phyloP scores from a whole-genome alignment of 2,329 filamentous ascomycete genomes.

The Hypoxylon sp. region DNA sequence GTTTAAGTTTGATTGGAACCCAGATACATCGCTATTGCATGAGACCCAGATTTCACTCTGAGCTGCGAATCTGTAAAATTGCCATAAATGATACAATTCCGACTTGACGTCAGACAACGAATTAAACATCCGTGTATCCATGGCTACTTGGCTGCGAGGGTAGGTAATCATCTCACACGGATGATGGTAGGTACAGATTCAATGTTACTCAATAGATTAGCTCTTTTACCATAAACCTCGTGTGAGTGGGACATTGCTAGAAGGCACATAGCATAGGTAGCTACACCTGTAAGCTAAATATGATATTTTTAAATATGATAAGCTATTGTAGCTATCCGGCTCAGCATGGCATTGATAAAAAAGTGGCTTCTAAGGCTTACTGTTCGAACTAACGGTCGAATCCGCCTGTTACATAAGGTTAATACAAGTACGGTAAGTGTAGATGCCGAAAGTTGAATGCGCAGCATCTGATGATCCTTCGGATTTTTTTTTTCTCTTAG shows the following conservation, averaged over 20 bases:
- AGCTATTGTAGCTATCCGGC: not conserved
- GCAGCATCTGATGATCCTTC: constrained; percentile 17
- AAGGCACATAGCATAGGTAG: not conserved
- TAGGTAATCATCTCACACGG: not conserved
- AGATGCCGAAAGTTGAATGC: constrained; percentile 2
- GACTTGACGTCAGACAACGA: not conserved
- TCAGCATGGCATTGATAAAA: constrained; percentile 12
- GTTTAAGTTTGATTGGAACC: constrained; percentile 10
- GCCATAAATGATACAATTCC: not conserved
- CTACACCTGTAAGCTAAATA: constrained; percentile 13
- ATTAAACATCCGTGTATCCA: not conserved
- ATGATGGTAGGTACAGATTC: constrained; percentile 3
- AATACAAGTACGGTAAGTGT: constrained; percentile 13
- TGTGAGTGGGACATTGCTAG: constrained; percentile 1
- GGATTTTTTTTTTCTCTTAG: constrained; percentile 10
- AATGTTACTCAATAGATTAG: constrained; percentile 16
- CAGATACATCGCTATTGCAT: constrained; percentile 9
- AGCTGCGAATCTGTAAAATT: not conserved
- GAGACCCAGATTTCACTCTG: not conserved
- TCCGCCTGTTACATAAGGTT: constrained; percentile 18
- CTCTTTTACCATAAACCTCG: not conserved
- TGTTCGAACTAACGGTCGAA: not conserved
- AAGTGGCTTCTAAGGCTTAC: constrained; percentile 14
- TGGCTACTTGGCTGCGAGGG: not conserved
- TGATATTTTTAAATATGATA: constrained; percentile 19